Evolutionary conservation across 768 basidiomycete genomes (phyloP), one percentile per base, ranked within the genome.

Genomic region (Cystobasidium onofrii): DNA sequence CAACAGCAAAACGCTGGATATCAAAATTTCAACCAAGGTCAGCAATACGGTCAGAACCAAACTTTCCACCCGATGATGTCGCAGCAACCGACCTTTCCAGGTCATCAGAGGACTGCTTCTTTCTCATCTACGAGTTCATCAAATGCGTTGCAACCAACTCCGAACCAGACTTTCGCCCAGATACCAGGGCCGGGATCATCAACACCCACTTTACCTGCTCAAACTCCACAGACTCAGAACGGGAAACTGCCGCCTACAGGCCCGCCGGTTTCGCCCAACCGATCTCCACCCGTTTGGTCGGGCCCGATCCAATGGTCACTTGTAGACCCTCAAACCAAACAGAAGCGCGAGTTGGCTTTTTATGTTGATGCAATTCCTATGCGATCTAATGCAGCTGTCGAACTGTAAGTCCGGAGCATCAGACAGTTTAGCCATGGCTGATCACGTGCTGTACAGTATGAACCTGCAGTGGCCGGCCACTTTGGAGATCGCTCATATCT

Each of bases 361-460:
- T 71, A 71, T 29, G 69, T 71, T n/a, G 69, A 71, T 55, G 69
- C 69, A 7, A 27, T 55, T 44, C 69, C 69, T 18, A 39, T 71
- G 50, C 69, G 69, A 3, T 31, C 69, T 4, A 57, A 55, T 44
- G 69, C 69, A 4, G 69, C 13, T n/a, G 69, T 60, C 25, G 69
- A 71, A 36, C 25, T 71, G 69, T 71, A 39, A 39, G 69, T 55
- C 23, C 13, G n/a, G n/a, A n/a, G n/a, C n/a, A n/a, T n/a, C n/a
- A n/a, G 12, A 31, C 18, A 29, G 20, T 57, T 54, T 25, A 6
- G 18, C 18, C 9, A 43, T 7, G 18, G 41, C 41, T 43, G 18
- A 43, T 43, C 18, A 18, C 18, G 18, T 43, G 46, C n/a, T 7
- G 6, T 36, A 20, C 69, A 71, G 69, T 3, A 60, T 43, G 33